Conservation (phyloP, 2,329 filamentous ascomycete species). For the Gliomastix tumulicola region DNA sequence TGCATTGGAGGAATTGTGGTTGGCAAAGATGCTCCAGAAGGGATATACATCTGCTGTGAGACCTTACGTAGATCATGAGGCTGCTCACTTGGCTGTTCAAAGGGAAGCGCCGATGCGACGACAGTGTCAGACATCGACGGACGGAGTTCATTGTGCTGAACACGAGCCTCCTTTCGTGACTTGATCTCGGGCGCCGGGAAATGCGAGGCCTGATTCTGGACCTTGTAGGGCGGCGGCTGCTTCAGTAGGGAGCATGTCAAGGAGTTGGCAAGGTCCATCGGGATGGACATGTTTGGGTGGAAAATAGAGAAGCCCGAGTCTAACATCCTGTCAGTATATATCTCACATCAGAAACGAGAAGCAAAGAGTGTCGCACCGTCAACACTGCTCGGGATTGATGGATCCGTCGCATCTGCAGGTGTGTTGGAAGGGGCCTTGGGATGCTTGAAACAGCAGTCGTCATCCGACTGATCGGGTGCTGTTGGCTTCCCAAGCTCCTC, state of each 20-base stretch:
- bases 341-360: too few relatives aligned
- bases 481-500: constrained; percentile 3
- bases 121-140: constrained; percentile 8
- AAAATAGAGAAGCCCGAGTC: constrained; percentile 4
- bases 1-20: constrained; percentile 8
- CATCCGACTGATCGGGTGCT: too few relatives aligned
- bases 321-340: too few relatives aligned
- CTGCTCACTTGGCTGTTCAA: too few relatives aligned
- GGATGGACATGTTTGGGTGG: constrained; percentile 14
- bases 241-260: constrained; percentile 41
- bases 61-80: constrained; percentile 27
- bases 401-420: constrained; percentile 18
- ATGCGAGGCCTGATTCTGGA: constrained; percentile 18
- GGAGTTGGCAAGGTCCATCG: constrained; percentile 29
- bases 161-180: constrained; percentile 36
- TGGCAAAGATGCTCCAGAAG: constrained; percentile 12
- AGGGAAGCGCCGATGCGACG: too few relatives aligned
- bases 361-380: background rate
- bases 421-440: constrained; percentile 34
- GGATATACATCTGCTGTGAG: constrained; percentile 28
- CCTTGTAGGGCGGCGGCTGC: constrained; percentile 31
- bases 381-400: background rate
- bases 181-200: constrained; percentile 28
- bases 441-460: too few relatives aligned
- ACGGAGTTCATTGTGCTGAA: constrained; percentile 9